These are phyloP conservation scores for Gnaphalium uliginosum DNA, from an alignment of 129 eudicot genomes.

Conservation along the genomic window DNA sequence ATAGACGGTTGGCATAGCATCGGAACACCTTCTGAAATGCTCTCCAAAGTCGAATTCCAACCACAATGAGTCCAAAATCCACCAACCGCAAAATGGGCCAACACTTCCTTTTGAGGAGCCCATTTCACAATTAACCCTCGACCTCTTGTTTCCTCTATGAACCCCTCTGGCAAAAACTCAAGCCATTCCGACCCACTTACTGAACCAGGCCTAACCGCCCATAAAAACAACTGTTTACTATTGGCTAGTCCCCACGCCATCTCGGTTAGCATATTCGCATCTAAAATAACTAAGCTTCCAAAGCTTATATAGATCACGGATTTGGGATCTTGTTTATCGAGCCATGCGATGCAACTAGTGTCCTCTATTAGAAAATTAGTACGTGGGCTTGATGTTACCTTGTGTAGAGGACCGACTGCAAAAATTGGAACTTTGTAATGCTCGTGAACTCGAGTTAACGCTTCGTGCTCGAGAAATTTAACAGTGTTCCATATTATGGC, in stretches of 20 bases:
- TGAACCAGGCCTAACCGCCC: slow-evolving; percentile 55
- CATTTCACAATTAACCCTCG: slow-evolving; percentile 47
- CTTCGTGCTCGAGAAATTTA: slow-evolving; percentile 37
- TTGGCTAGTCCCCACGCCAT: slow-evolving; percentile 58
- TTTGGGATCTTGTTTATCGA: slow-evolving; percentile 47
- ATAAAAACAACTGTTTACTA: slow-evolving; percentile 46
- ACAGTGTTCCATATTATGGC: slow-evolving; percentile 58
- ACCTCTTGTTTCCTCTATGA: slow-evolving; percentile 28
- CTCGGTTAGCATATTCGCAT: slow-evolving; percentile 38
- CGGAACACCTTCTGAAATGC: slow-evolving; percentile 50
- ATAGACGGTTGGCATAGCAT: slow-evolving; percentile 46
- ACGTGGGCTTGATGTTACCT: slow-evolving; percentile 28
- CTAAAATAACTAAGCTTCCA: slow-evolving; percentile 49
- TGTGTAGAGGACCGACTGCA: slow-evolving; percentile 57
- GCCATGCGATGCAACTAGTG: slow-evolving; percentile 46
- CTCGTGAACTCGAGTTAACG: slow-evolving; percentile 35
- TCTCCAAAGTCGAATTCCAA: slow-evolving; percentile 56
- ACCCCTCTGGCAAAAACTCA: slow-evolving; percentile 47
- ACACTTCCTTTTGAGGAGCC: slow-evolving; percentile 61
- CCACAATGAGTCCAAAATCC: slow-evolving; percentile 67
- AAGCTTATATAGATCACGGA: slow-evolving; percentile 59
- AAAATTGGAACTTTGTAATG: slow-evolving; percentile 42
- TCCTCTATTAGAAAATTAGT: slow-evolving; percentile 40
- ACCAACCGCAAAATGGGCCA: slow-evolving; percentile 54
- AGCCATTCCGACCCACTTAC: slow-evolving; percentile 43